These are phyloP conservation scores for Colletotrichum gloeosporioides DNA, from an alignment of 2,329 filamentous ascomycete species.

Conservation along the genomic window DNA sequence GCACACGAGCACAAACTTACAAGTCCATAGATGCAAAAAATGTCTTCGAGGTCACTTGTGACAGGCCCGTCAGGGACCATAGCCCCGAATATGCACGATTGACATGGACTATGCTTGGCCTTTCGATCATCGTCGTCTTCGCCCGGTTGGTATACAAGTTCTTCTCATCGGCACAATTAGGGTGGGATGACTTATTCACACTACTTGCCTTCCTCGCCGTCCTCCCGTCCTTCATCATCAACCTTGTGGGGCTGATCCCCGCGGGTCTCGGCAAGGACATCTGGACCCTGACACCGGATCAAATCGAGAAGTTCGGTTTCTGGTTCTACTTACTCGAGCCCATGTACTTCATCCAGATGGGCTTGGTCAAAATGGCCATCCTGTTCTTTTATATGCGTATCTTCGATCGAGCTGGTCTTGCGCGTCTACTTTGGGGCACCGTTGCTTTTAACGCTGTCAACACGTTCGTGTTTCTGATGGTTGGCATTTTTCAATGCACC, in stretches of 20 bases:
- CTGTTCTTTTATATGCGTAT: constrained; percentile 48
- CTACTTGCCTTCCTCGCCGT: constrained; percentile 24
- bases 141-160: constrained; percentile 37
- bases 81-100: background rate
- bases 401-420: constrained; percentile 36
- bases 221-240: constrained; percentile 27
- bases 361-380: constrained; percentile 44
- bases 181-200: constrained; percentile 34
- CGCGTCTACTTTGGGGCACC: constrained; percentile 35
- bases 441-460: constrained; percentile 34
- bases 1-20: background rate
- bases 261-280: constrained; percentile 38
- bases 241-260: constrained; percentile 24
- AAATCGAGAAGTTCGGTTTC: constrained; percentile 29
- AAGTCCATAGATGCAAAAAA: background rate
- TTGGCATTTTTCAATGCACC: constrained; percentile 41
- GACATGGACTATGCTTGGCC: constrained; percentile 1
- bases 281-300: constrained; percentile 32
- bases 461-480: constrained; percentile 35
- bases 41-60: constrained; percentile 8
- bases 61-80: constrained; percentile 1
- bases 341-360: constrained; percentile 42
- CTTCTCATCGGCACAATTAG: constrained; percentile 28
- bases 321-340: constrained; percentile 39
- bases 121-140: constrained; percentile 30